A percentile compares a stretch with the other conserved stretches of the same genome.
Evolutionary conservation across 2,329 filamentous ascomycete species (phyloP).

Genomic region (Clarireedia homoeocarpa): DNA sequence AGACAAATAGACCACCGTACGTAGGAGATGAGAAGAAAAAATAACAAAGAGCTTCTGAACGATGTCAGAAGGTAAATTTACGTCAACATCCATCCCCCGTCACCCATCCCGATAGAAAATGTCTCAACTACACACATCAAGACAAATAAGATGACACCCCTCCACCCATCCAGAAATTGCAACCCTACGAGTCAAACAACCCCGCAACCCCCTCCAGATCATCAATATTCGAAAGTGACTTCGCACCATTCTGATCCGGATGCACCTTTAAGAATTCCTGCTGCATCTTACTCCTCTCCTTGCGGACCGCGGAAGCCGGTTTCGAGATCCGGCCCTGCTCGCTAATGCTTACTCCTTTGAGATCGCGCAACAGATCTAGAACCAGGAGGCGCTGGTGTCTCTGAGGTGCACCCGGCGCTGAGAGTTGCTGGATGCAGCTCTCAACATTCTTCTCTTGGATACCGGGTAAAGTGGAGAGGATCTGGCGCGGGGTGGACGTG

Average conservation of each 20-base stretch:
- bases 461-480: slow-evolving; percentile 74
- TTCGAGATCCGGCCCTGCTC: slow-evolving; percentile 81
- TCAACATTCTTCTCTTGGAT: slow-evolving; percentile 63
- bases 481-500: slow-evolving; percentile 61
- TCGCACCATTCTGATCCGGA: slow-evolving; percentile 11
- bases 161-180: neutral
- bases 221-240: neutral
- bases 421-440: slow-evolving; percentile 52
- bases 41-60: too few relatives aligned
- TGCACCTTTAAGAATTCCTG: slow-evolving; percentile 56
- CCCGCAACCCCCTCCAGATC: slow-evolving; percentile 26
- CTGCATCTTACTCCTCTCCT: slow-evolving; percentile 50
- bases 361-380: slow-evolving; percentile 73
- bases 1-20: too few relatives aligned
- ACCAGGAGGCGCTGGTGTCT: slow-evolving; percentile 75
- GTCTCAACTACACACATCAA: too few relatives aligned
- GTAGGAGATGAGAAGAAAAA: too few relatives aligned
- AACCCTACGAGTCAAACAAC: slow-evolving; percentile 21
- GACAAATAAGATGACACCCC: neutral
- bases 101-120: too few relatives aligned
- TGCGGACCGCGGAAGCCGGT: slow-evolving; percentile 37
- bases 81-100: neutral
- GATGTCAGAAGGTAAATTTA: too few relatives aligned
- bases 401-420: slow-evolving; percentile 50
- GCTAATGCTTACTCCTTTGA: slow-evolving; percentile 85